These are phyloP conservation scores for Amanita rimosa DNA, from an alignment of 768 basidiomycete genomes.

Conservation along the genomic window DNA sequence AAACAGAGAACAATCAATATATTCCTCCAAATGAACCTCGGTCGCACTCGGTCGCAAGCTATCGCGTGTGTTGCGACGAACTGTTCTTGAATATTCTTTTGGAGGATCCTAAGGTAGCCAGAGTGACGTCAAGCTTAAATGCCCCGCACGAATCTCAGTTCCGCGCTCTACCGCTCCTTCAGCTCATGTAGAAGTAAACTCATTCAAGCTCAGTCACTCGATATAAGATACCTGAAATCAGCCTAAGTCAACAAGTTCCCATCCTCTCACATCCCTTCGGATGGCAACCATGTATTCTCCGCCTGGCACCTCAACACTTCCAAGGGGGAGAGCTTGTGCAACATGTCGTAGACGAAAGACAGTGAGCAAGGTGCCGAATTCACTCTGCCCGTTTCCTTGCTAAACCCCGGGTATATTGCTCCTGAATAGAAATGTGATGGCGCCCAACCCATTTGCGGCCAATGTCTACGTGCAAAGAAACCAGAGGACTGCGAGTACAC, in stretches of 20 bases:
- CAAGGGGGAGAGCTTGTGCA: slow-evolving; percentile 19
- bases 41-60: slow-evolving; percentile 5
- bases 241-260: not conserved
- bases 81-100: not conserved
- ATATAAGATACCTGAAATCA: not conserved
- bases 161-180: not conserved
- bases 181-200: not conserved
- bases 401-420: not conserved
- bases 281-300: slow-evolving; percentile 3
- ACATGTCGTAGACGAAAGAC: slow-evolving; percentile 20
- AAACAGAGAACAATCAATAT: not conserved
- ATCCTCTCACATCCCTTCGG: not conserved
- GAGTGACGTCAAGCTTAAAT: slow-evolving; percentile 3
- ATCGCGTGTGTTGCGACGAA: not conserved
- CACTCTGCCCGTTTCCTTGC: not conserved
- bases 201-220: not conserved
- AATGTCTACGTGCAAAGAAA: slow-evolving; percentile 35
- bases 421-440: slow-evolving; percentile 42
- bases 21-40: not conserved
- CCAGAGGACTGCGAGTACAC: slow-evolving; percentile 52
- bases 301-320: slow-evolving; percentile 9
- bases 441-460: slow-evolving; percentile 37
- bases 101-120: slow-evolving; percentile 1
- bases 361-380: slow-evolving; percentile 8
- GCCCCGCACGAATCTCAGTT: not conserved